phyloP scores from a whole-genome alignment of 2,329 filamentous ascomycete genomes.

The Venturiaceae sp. region DNA sequence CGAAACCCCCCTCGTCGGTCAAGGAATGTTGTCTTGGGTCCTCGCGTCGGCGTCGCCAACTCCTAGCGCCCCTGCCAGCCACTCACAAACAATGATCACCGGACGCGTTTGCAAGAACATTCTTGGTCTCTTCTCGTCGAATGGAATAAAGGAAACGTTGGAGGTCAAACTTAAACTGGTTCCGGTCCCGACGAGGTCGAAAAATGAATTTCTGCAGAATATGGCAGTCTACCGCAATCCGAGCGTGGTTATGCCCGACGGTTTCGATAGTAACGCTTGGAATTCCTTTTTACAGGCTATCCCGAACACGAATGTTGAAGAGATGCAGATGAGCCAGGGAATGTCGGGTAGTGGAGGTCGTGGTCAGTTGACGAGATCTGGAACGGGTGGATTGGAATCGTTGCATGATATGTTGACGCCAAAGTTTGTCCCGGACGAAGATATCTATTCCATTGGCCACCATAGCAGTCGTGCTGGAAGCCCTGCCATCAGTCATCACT shows the following conservation, averaged over 20 bases:
- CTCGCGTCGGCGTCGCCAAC: constrained; percentile 52
- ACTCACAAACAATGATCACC: constrained; percentile 67
- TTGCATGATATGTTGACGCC: constrained; percentile 15
- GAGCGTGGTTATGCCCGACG: constrained; percentile 47
- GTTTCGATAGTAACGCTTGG: constrained; percentile 69
- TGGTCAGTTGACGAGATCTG: constrained; percentile 6
- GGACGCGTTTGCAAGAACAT: constrained; percentile 84
- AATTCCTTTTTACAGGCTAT: constrained; percentile 55
- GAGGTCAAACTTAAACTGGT: constrained; percentile 88
- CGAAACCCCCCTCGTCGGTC: constrained; percentile 84
- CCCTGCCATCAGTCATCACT: constrained; percentile 31
- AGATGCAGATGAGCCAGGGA: neutral
- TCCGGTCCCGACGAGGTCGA: constrained; percentile 56
- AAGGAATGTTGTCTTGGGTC: constrained; percentile 86
- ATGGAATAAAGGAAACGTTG: constrained; percentile 74
- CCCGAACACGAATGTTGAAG: neutral
- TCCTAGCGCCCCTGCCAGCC: constrained; percentile 44
- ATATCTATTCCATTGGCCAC: constrained; percentile 14
- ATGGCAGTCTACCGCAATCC: constrained; percentile 52
- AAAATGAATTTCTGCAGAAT: constrained; percentile 50
- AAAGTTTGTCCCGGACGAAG: constrained; percentile 11
- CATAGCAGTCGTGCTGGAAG: constrained; percentile 33
- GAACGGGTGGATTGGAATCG: constrained; percentile 12
- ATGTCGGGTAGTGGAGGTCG: constrained; percentile 9
- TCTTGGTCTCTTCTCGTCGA: constrained; percentile 61